phyloP scores from a whole-genome alignment of 176 grass and related monocot genomes.

The Musa troglodytarum region DNA sequence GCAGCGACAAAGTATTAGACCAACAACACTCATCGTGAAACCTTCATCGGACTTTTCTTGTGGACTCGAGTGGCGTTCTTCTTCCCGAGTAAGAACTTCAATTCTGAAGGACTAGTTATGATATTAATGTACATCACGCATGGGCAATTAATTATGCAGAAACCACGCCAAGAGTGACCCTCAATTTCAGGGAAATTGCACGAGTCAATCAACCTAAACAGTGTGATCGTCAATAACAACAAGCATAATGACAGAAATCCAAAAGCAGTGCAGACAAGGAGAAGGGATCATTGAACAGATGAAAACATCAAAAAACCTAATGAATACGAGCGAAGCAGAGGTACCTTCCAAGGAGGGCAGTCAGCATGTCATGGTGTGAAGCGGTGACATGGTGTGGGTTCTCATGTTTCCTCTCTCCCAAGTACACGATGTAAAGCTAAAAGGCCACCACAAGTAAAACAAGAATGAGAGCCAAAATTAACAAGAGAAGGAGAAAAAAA shows the following conservation, averaged over 20 bases:
- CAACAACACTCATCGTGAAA: too few relatives aligned
- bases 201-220: too few relatives aligned
- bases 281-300: background rate
- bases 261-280: background rate
- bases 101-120: too few relatives aligned
- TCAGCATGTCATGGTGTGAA: slow-evolving; percentile 31
- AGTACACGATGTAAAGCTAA: slow-evolving; percentile 36
- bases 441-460: background rate
- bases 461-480: background rate
- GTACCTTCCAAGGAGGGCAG: slow-evolving; percentile 33
- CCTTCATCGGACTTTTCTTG: too few relatives aligned
- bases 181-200: too few relatives aligned
- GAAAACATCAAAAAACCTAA: background rate
- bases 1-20: background rate
- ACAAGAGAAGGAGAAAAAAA: background rate
- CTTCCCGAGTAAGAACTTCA: too few relatives aligned
- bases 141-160: too few relatives aligned
- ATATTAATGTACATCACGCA: too few relatives aligned
- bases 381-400: slow-evolving; percentile 30
- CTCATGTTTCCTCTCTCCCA: slow-evolving; percentile 37
- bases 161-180: too few relatives aligned
- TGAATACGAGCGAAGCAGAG: background rate
- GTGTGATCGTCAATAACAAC: too few relatives aligned
- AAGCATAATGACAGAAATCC: too few relatives aligned
- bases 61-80: too few relatives aligned